These are phyloP conservation scores for Phytophthora capsici DNA, from an alignment of 352 stramenopile species.

Conservation along the genomic window DNA sequence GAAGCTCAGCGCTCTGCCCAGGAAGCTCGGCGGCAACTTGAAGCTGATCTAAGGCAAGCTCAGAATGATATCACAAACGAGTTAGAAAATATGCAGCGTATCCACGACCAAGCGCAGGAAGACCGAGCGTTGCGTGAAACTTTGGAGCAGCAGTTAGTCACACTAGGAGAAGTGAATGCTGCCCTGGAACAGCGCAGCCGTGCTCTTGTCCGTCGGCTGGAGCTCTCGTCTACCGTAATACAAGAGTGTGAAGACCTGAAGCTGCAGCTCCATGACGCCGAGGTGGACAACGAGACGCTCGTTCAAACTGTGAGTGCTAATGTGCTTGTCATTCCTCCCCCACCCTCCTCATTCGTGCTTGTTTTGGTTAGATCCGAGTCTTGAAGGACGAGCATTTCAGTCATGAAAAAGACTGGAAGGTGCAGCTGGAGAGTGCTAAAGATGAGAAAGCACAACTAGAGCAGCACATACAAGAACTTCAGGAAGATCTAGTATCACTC, in stretches of 20 bases:
- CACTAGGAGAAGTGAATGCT: slow-evolving; percentile 77
- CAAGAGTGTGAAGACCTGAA: slow-evolving; percentile 74
- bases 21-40: slow-evolving; percentile 48
- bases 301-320: slow-evolving; percentile 53
- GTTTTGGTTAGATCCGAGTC: slow-evolving; percentile 59
- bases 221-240: slow-evolving; percentile 53
- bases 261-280: slow-evolving; percentile 57
- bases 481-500: slow-evolving; percentile 64
- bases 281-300: slow-evolving; percentile 78
- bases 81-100: slow-evolving; percentile 51
- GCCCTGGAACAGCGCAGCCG: slow-evolving; percentile 76
- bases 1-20: slow-evolving; percentile 39
- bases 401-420: slow-evolving; percentile 69
- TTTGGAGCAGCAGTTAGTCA: slow-evolving; percentile 70
- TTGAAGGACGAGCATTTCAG: slow-evolving; percentile 73
- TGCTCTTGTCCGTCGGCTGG: slow-evolving; percentile 67
- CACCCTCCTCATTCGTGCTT: neutral
- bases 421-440: slow-evolving; percentile 56
- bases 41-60: slow-evolving; percentile 61
- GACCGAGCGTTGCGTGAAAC: slow-evolving; percentile 59
- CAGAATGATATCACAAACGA: slow-evolving; percentile 63
- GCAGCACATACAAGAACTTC: slow-evolving; percentile 54
- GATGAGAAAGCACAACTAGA: slow-evolving; percentile 54
- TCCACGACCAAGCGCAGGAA: slow-evolving; percentile 57
- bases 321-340: no score